Evolutionary conservation across 768 basidiomycete genomes (phyloP).

Genomic region (Pleurotus tuoliensis): DNA sequence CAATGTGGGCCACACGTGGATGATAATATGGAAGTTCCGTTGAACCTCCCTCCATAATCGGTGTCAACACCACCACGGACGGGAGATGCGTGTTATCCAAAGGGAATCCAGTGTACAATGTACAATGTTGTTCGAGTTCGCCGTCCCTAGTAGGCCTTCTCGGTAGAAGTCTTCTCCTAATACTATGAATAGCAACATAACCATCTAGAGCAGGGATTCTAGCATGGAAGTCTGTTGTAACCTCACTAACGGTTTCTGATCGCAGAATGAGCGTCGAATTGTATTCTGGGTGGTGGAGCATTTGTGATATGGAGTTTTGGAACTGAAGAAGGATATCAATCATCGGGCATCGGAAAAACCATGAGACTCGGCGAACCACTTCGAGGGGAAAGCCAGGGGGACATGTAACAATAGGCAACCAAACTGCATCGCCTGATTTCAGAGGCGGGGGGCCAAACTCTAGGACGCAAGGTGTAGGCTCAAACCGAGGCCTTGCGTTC

Average conservation of each 20-base stretch:
- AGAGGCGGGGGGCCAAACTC: neutral
- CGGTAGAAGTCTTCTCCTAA: slow-evolving; percentile 71
- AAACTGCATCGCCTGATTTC: slow-evolving; percentile 9
- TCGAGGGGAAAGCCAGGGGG: slow-evolving; percentile 37
- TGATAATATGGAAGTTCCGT: slow-evolving; percentile 82
- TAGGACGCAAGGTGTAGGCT: neutral
- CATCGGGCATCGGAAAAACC: neutral
- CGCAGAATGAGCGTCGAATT: slow-evolving; percentile 89
- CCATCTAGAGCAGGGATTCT: slow-evolving; percentile 34
- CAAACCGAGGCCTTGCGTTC: neutral
- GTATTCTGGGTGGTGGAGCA: slow-evolving; percentile 88
- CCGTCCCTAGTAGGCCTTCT: slow-evolving; percentile 75
- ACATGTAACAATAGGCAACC: slow-evolving; percentile 37
- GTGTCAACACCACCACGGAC: slow-evolving; percentile 52
- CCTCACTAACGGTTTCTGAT: slow-evolving; percentile 60
- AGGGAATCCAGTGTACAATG: slow-evolving; percentile 48
- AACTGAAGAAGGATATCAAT: slow-evolving; percentile 46
- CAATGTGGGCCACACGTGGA: slow-evolving; percentile 75
- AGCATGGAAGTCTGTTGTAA: slow-evolving; percentile 26
- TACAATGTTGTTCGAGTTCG: slow-evolving; percentile 72
- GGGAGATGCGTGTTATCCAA: slow-evolving; percentile 18
- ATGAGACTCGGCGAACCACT: slow-evolving; percentile 28
- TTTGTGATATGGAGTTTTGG: slow-evolving; percentile 61
- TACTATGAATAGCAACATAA: slow-evolving; percentile 37
- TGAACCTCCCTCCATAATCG: slow-evolving; percentile 38